Evolutionary conservation across 2,329 filamentous ascomycete species (phyloP).

Genomic region (Juglanconis oblonga): DNA sequence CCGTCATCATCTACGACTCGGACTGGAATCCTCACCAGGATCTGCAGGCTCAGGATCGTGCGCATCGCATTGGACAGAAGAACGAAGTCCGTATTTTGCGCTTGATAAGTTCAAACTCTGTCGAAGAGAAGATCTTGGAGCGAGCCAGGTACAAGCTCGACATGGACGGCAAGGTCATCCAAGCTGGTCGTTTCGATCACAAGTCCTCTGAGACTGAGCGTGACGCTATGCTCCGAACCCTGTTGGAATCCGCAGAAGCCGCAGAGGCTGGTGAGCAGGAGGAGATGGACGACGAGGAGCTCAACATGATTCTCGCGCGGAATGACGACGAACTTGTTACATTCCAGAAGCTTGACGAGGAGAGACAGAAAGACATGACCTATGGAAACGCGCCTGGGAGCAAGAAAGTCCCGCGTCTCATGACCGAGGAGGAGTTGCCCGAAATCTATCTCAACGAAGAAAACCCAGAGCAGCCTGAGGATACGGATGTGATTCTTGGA

Average conservation of each 20-base stretch:
- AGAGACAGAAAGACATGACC: conserved; percentile 60
- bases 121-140: conserved; percentile 98
- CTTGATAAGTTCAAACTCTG: conserved; percentile 92
- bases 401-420: conserved; percentile 72
- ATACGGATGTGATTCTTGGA: conserved; percentile 71
- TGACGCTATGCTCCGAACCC: conserved; percentile 91
- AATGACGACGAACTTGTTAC: conserved; percentile 72
- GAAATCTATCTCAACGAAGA: conserved; percentile 92
- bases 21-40: conserved; percentile 99
- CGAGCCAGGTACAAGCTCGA: conserved; percentile 96
- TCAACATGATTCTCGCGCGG: conserved; percentile 91
- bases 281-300: conserved; percentile 97
- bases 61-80: conserved; percentile 99
- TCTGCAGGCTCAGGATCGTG: conserved; percentile 98
- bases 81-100: conserved; percentile 97
- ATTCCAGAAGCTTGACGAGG: conserved; percentile 82
- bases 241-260: conserved; percentile 80
- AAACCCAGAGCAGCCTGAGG: conserved; percentile 71
- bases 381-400: conserved; percentile 68
- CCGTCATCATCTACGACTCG: conserved; percentile 98
- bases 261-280: conserved; percentile 73
- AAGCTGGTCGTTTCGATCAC: conserved; percentile 98
- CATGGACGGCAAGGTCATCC: conserved; percentile 99
- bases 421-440: conserved; percentile 83
- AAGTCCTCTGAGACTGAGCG: conserved; percentile 98